Base-by-base conservation (phyloP, 352 stramenopile species). In the Phytophthora capsici region DNA sequence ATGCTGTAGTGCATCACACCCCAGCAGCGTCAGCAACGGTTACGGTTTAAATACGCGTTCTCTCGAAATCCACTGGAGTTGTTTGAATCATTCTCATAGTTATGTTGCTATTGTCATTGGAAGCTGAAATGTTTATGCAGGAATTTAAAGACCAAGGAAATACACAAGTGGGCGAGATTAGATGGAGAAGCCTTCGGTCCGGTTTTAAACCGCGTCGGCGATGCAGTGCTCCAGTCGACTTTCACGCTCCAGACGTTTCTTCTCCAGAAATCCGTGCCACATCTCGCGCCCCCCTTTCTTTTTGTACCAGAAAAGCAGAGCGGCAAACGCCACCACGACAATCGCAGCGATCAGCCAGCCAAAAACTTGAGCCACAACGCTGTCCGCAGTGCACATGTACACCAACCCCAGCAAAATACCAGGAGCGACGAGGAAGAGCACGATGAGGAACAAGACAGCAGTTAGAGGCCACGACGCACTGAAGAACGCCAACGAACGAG, bases 401-500 rank as follows among this genome's bases (percentile, higher is more conserved):
- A 77, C 71, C 23, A 86, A 51, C 6, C 54, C 58, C 2, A 89
- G 54, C 1, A 80, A 38, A 48, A 89, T 63, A 0, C 63, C 72
- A 1, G 80, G 80, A 1, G 75, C 50, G 7, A 82, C 38, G 12
- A 85, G 41, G 48, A 86, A 86, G 14, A 75, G 47, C 13, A 74
- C 46, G 23, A 73, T 23, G 7, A 86, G 44, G 53, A 86, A 86
- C 8, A 86, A 10, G 2, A 78, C 68, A 17, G 77, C 80, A 1
- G 60, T 54, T n/a, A 78, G 59, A 30, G 80, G 64, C 77, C 79
- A 88, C 48, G 66, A 69, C 4, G 74, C 79, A 53, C 77, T 86
- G 57, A 70, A 75, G 57, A 78, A 71, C 2, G 76, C 90, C 4
- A 97, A 65, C 3, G 76, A 64, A 1, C 69, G 72, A 2, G 90